These are phyloP conservation scores for Aspergillus kassunensis DNA, from an alignment of 495 filamentous ascomycete species.

Conservation along the genomic window DNA sequence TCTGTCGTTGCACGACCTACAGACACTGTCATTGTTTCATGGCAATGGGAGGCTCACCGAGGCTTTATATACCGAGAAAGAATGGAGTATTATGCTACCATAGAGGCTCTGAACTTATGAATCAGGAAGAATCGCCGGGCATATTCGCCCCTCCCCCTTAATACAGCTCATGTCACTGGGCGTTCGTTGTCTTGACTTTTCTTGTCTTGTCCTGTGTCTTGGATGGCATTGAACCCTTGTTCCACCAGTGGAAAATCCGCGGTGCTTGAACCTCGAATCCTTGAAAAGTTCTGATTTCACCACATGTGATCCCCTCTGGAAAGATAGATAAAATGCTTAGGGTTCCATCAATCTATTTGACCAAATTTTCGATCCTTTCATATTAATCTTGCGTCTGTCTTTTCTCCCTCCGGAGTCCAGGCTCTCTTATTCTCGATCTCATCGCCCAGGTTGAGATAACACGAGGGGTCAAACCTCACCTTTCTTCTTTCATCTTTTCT, in stretches of 20 bases:
- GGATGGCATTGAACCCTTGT: not conserved
- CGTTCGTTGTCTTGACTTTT: too few species aligned
- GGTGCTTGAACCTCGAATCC: too few species aligned
- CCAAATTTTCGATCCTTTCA: slow-evolving; percentile 3
- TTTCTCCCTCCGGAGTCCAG: not conserved
- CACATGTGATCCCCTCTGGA: slow-evolving; percentile 19
- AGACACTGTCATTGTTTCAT: not conserved
- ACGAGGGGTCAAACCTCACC: not conserved
- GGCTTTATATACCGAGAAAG: too few species aligned
- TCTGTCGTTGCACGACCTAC: not conserved
- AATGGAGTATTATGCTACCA: too few species aligned
- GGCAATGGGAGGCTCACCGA: not conserved
- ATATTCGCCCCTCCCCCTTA: not conserved
- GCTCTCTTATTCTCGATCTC: not conserved
- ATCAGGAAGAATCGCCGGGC: too few species aligned
- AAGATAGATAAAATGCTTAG: slow-evolving; percentile 14
- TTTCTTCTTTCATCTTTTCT: slow-evolving; percentile 4
- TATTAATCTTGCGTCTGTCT: not conserved
- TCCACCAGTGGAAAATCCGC: slow-evolving; percentile 15
- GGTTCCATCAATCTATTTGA: not conserved
- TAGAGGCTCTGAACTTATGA: too few species aligned
- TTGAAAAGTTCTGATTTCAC: slow-evolving; percentile 5
- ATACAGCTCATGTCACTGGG: not conserved
- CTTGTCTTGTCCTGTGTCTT: too few species aligned
- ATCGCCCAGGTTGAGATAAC: not conserved